phyloP scores from a whole-genome alignment of 805 yeast genomes.

The Wickerhamomyces sydowiorum region DNA sequence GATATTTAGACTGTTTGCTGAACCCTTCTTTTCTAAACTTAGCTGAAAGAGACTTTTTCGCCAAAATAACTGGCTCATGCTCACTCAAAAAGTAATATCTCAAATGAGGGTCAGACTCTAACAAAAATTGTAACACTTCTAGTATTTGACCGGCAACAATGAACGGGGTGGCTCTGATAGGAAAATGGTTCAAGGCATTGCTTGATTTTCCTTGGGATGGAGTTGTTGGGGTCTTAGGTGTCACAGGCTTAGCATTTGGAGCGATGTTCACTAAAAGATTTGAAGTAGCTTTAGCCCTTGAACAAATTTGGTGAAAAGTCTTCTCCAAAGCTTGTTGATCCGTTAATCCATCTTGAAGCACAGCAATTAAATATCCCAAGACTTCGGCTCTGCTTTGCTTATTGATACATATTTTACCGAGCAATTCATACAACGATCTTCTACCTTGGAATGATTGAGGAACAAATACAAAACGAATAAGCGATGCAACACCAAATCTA shows the following conservation, averaged over 20 bases:
- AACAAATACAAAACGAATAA: conserved; percentile 64
- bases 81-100: conserved; percentile 75
- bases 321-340: conserved; percentile 57
- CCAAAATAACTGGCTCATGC: conserved; percentile 46
- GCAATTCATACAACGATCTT: conserved; percentile 57
- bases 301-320: conserved; percentile 51
- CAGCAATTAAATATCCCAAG: conserved; percentile 57
- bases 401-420: conserved; percentile 64
- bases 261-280: conserved; percentile 4
- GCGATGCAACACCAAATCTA: conserved; percentile 65
- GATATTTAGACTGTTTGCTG: conserved; percentile 48
- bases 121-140: conserved; percentile 65
- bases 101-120: conserved; percentile 61
- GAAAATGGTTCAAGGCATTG: conserved; percentile 43
- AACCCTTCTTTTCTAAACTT: conserved; percentile 28
- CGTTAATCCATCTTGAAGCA: conserved; percentile 69
- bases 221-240: conserved; percentile 17
- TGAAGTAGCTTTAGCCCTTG: conserved; percentile 34
- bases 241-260: conserved; percentile 1
- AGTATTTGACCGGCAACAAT: conserved; percentile 72
- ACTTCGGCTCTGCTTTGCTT: conserved; percentile 77
- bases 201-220: conserved; percentile 36
- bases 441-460: conserved; percentile 63
- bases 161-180: conserved; percentile 60
- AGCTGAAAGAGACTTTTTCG: conserved; percentile 27